A percentile compares a stretch with the other conserved stretches of the same genome.
These are phyloP conservation scores for Penicillium verhagenii DNA, from an alignment of 495 filamentous ascomycete genomes.

Conservation along the genomic window DNA sequence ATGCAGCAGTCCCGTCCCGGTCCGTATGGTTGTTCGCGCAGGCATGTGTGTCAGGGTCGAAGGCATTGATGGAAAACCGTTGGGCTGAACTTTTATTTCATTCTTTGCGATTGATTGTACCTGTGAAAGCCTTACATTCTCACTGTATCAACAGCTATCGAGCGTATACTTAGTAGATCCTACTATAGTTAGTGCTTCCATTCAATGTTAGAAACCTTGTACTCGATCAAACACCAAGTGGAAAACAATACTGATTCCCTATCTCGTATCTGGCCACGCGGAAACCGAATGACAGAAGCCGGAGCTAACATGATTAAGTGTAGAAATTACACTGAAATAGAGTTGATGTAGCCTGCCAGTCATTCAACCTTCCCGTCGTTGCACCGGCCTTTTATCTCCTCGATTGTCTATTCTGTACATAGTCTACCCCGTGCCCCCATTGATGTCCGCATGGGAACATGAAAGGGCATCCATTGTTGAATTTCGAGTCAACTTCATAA, in stretches of 20 bases:
- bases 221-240: no score
- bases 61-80: not conserved
- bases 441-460: slow-evolving; percentile 14
- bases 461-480: not conserved
- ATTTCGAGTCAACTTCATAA: not conserved
- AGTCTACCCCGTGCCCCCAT: no score
- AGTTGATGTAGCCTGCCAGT: slow-evolving; percentile 27
- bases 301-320: not conserved
- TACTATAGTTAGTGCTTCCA: no score
- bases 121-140: no score
- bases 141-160: not conserved
- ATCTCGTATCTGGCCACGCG: slow-evolving; percentile 15
- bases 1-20: slow-evolving; percentile 27
- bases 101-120: not conserved
- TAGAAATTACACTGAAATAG: slow-evolving; percentile 25
- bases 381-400: slow-evolving; percentile 8
- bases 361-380: slow-evolving; percentile 11
- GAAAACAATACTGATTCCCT: not conserved
- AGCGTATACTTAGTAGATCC: no score
- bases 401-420: not conserved
- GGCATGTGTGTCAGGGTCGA: slow-evolving; percentile 14
- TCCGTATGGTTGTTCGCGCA: slow-evolving; percentile 23
- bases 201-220: no score
- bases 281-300: slow-evolving; percentile 2
- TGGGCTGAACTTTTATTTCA: no score